phyloP scores from a whole-genome alignment of 2,329 filamentous ascomycete species.

The Myriosclerotinia duriaeana region DNA sequence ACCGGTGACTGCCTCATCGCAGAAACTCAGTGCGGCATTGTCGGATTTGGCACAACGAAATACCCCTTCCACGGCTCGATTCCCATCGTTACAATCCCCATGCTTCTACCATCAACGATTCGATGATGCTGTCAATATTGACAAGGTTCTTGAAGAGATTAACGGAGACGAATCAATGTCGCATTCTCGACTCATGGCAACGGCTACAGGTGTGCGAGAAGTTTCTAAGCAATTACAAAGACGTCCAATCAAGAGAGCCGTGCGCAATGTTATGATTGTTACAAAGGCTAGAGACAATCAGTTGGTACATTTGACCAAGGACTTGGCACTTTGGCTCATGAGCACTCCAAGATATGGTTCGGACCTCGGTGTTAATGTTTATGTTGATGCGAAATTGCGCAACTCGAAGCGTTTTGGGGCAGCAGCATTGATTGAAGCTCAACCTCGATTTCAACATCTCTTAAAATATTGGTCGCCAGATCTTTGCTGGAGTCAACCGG shows the following conservation, averaged over 20 bases:
- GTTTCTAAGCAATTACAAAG: conserved; percentile 94
- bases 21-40: conserved; percentile 62
- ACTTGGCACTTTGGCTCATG: conserved; percentile 85
- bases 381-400: conserved; percentile 93
- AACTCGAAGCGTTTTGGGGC: conserved; percentile 86
- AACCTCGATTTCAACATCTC: conserved; percentile 77
- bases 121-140: conserved; percentile 91
- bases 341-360: conserved; percentile 85
- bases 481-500: conserved; percentile 88
- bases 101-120: conserved; percentile 99
- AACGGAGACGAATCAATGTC: conserved; percentile 85
- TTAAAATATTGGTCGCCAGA: conserved; percentile 96
- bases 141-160: conserved; percentile 93
- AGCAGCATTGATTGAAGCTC: conserved; percentile 66
- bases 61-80: conserved; percentile 45
- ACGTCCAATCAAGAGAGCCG: conserved; percentile 85
- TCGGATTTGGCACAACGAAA: conserved; percentile 48
- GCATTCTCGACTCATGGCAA: conserved; percentile 91
- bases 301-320: conserved; percentile 82
- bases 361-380: conserved; percentile 90
- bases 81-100: conserved; percentile 78
- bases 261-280: conserved; percentile 95
- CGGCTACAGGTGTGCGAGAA: conserved; percentile 89
- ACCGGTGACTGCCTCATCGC: conserved; percentile 44
- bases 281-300: conserved; percentile 97